Percentiles rank a stretch among this genome's conserved stretches.
phyloP scores from a whole-genome alignment of 148 eudicot genomes.

The Persicaria maculosa region DNA sequence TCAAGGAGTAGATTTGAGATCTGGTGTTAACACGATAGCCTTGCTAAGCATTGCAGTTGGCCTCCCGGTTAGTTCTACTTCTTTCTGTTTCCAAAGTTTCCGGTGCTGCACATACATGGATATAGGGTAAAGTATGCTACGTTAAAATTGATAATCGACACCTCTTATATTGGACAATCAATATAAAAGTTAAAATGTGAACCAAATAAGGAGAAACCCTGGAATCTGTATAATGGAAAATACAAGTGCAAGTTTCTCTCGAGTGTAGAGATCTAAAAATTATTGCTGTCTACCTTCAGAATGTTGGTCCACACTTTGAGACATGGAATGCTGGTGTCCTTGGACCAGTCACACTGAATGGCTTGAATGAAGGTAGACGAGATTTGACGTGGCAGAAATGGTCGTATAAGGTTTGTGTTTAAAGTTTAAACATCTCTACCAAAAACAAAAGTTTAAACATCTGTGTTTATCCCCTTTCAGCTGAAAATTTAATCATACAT shows the following conservation, averaged over 20 bases:
- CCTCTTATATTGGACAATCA: background rate
- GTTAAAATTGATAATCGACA: background rate
- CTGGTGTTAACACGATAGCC: conserved; percentile 73
- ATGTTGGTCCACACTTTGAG: conserved; percentile 76
- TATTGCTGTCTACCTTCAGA: conserved; percentile 30
- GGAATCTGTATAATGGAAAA: background rate
- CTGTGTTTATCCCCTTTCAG: conserved; percentile 4
- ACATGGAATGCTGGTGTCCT: conserved; percentile 77
- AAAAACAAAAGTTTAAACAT: background rate
- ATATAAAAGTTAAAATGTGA: background rate
- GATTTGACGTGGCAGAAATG: conserved; percentile 90
- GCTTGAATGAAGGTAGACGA: conserved; percentile 65
- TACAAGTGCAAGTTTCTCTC: background rate
- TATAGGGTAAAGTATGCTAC: background rate
- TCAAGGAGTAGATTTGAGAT: conserved; percentile 56
- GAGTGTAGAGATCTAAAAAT: background rate
- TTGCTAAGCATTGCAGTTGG: conserved; percentile 91
- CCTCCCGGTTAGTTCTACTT: conserved; percentile 39
- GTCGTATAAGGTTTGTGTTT: conserved; percentile 73
- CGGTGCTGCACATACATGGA: background rate
- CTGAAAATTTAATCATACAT: background rate
- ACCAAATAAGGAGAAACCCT: background rate
- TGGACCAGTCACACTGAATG: conserved; percentile 65
- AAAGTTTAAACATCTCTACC: conserved; percentile 1
- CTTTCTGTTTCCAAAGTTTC: background rate